Evolutionary conservation across 345 rosid species (phyloP), one percentile per base, ranked within the genome.

Genomic region (Syzygium jambos): DNA sequence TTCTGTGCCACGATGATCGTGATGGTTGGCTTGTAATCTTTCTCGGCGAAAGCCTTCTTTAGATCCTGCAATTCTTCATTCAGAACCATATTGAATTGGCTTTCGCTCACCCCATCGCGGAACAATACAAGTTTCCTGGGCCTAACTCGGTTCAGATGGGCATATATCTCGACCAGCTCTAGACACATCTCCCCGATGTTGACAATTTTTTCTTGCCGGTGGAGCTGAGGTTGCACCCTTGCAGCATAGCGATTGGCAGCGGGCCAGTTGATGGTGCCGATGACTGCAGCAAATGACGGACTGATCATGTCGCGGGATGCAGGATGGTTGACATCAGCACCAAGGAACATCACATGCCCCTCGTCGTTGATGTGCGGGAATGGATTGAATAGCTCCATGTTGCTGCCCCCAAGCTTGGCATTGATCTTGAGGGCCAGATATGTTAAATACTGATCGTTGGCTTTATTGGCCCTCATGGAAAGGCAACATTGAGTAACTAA

Each of bases 251-350:
- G 95, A 85, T 93, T 97, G 25, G 96, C 98, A 85, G 92, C 95
- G 11, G 99, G 99, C 97, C 99, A 97, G 85, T 96, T 97, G 21
- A 95, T 77, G 11, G 96, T 94, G 13, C 94, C 98, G 16, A 97
- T 98, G 41, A 97, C 98, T 59, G 98, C 99, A 77, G 95, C 98
- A 30, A 97, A 93, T 10, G 98, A 96, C n/a, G 98, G 99, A 88
- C 95, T 96, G 30, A 89, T 90, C 27, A 51, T 93, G 90, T 94
- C 90, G 19, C 85, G 86, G 13, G 96, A 84, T 30, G 89, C 96
- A 38, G 99, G 99, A 91, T 97, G 99, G 90, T 96, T 97, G 38
- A 96, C 99, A 91, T 97, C 98, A 84, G 98, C 98, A 21, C 99
- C 99, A 0, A 97, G 87, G 65, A 95, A 97, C 98, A 97, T 97